These are phyloP conservation scores for Termitomyces sp. DNA, from an alignment of 768 basidiomycete species.

Conservation along the genomic window DNA sequence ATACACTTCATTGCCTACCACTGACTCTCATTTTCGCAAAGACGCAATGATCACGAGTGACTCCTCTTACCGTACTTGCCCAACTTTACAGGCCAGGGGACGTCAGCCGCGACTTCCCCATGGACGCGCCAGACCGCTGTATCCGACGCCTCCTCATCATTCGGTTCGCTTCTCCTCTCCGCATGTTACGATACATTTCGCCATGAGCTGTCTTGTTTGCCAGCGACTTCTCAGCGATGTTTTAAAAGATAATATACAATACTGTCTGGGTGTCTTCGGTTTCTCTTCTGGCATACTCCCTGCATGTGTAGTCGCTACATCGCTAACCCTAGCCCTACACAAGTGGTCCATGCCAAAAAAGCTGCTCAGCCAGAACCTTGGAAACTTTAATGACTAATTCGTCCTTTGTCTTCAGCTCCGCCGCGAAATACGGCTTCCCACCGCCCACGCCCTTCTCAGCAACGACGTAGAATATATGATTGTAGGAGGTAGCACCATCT, in stretches of 20 bases:
- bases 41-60: slow-evolving; percentile 6
- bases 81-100: slow-evolving; percentile 55
- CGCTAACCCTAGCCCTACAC: slow-evolving; percentile 18
- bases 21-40: not conserved
- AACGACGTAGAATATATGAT: slow-evolving; percentile 32
- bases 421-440: slow-evolving; percentile 49
- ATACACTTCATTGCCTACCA: slow-evolving; percentile 2
- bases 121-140: slow-evolving; percentile 32
- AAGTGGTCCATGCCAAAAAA: slow-evolving; percentile 29
- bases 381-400: slow-evolving; percentile 45
- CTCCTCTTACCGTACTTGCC: slow-evolving; percentile 30
- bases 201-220: slow-evolving; percentile 40
- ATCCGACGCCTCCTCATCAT: slow-evolving; percentile 33
- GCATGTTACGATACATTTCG: slow-evolving; percentile 48
- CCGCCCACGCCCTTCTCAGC: slow-evolving; percentile 22
- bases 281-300: slow-evolving; percentile 56
- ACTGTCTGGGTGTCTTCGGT: slow-evolving; percentile 36
- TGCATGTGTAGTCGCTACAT: slow-evolving; percentile 46
- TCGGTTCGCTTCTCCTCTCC: slow-evolving; percentile 38
- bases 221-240: slow-evolving; percentile 23
- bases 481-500: slow-evolving; percentile 32
- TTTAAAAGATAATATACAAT: slow-evolving; percentile 28
- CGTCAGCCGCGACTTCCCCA: slow-evolving; percentile 24
- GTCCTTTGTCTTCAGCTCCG: slow-evolving; percentile 40
- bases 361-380: slow-evolving; percentile 51